Evolutionary conservation across 176 grass and related monocot genomes (phyloP).

Genomic region (Oryza officinalis): DNA sequence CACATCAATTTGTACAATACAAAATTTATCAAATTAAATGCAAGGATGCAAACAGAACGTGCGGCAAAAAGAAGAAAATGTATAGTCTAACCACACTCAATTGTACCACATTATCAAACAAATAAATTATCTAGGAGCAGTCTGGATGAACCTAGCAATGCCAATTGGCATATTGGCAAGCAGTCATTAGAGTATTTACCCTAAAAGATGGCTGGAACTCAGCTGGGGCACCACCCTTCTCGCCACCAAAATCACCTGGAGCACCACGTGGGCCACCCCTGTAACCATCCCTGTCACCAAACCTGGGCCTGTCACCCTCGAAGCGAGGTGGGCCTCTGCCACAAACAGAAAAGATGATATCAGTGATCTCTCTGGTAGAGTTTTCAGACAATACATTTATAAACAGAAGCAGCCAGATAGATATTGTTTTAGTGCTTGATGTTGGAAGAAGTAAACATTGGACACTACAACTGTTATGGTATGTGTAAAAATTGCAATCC

Average conservation of each 20-base stretch:
- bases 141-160: background rate
- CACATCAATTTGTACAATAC: background rate
- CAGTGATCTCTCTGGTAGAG: no score
- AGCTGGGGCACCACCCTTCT: slow-evolving; percentile 79
- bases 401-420: background rate
- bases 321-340: slow-evolving; percentile 75
- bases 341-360: background rate
- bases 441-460: background rate
- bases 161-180: background rate
- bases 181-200: slow-evolving; percentile 38
- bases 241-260: slow-evolving; percentile 74
- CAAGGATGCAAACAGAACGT: background rate
- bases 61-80: background rate
- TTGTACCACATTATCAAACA: background rate
- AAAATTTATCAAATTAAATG: background rate
- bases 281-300: slow-evolving; percentile 86
- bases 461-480: background rate
- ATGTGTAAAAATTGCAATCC: background rate
- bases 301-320: slow-evolving; percentile 87
- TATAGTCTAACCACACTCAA: background rate
- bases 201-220: slow-evolving; percentile 90
- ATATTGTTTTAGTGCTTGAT: background rate
- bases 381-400: background rate
- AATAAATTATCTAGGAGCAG: background rate
- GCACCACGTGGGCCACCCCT: slow-evolving; percentile 78